These are phyloP conservation scores for Botryotinia calthae DNA, from an alignment of 2,329 filamentous ascomycete species.

Conservation along the genomic window DNA sequence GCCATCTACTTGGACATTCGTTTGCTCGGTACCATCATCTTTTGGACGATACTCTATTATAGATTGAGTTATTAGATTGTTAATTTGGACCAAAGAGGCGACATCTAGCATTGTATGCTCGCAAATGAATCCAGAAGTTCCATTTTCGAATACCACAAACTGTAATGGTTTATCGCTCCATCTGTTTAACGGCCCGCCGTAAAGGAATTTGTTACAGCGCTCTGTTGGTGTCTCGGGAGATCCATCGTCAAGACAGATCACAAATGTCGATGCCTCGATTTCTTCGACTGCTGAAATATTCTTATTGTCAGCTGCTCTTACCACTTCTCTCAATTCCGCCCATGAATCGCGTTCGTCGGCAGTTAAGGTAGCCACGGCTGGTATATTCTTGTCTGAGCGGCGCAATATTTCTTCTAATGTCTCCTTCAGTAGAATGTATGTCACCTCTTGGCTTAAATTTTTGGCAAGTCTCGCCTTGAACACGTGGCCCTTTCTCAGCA, in stretches of 20 bases:
- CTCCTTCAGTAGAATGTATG: not conserved
- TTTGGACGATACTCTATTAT: not conserved
- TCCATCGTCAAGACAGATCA: constrained; percentile 33
- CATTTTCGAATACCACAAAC: constrained; percentile 32
- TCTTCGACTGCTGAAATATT: constrained; percentile 19
- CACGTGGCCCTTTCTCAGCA: not conserved
- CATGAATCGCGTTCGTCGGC: not conserved
- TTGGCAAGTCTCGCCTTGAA: not conserved
- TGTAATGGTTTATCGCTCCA: constrained; percentile 34
- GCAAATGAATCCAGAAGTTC: constrained; percentile 24
- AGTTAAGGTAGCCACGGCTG: not conserved
- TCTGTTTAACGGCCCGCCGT: constrained; percentile 29
- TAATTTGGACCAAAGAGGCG: constrained; percentile 20
- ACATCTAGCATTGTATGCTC: not conserved
- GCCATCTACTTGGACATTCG: not conserved
- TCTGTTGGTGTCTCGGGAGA: constrained; percentile 25
- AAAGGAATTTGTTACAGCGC: constrained; percentile 27
- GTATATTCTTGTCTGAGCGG: not conserved
- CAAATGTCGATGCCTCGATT: constrained; percentile 30
- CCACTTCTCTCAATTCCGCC: not conserved
- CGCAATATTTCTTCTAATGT: not conserved
- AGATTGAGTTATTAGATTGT: constrained; percentile 17
- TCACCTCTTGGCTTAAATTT: not conserved
- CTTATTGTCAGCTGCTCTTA: not conserved
- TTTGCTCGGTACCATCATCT: not conserved